phyloP scores from a whole-genome alignment of 305 asterid genomes.

The Coffea humblotiana region DNA sequence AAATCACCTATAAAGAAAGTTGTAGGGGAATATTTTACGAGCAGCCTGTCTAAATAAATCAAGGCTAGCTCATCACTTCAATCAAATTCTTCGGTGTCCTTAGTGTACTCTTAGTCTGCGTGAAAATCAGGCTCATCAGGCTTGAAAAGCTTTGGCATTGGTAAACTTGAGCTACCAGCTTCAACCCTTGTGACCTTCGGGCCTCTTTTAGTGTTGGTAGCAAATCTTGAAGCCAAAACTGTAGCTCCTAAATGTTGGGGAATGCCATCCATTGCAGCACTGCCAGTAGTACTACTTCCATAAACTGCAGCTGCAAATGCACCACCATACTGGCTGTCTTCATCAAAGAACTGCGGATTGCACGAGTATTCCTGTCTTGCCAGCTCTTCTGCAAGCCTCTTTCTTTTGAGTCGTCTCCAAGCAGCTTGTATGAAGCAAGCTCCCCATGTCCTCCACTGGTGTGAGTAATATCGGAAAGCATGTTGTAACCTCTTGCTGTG shows the following conservation, averaged over 20 bases:
- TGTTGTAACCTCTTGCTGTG: constrained; percentile 93
- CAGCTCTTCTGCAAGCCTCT: constrained; percentile 62
- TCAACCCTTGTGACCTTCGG: constrained; percentile 38
- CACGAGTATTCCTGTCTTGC: constrained; percentile 53
- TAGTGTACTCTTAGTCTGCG: constrained; percentile 16
- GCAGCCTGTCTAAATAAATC: background rate
- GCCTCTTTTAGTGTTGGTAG: constrained; percentile 57
- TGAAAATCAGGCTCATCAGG: constrained; percentile 72
- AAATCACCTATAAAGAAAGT: background rate
- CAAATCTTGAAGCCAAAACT: constrained; percentile 65
- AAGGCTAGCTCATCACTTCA: constrained; percentile 21
- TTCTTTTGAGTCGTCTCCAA: constrained; percentile 59
- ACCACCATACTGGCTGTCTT: constrained; percentile 18
- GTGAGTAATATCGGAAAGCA: constrained; percentile 78
- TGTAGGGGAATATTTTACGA: background rate
- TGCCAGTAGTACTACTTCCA: constrained; percentile 4
- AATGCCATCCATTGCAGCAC: constrained; percentile 19
- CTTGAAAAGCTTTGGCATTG: constrained; percentile 69
- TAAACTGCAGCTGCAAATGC: constrained; percentile 12
- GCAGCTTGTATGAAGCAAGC: constrained; percentile 79
- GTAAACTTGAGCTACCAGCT: constrained; percentile 37
- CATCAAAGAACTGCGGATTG: constrained; percentile 27
- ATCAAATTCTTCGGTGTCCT: constrained; percentile 21
- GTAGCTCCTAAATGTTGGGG: constrained; percentile 44
- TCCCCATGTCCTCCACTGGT: constrained; percentile 98